Conservation (phyloP, 805 yeast species). For the Teunomyces barrocoloradensis region DNA sequence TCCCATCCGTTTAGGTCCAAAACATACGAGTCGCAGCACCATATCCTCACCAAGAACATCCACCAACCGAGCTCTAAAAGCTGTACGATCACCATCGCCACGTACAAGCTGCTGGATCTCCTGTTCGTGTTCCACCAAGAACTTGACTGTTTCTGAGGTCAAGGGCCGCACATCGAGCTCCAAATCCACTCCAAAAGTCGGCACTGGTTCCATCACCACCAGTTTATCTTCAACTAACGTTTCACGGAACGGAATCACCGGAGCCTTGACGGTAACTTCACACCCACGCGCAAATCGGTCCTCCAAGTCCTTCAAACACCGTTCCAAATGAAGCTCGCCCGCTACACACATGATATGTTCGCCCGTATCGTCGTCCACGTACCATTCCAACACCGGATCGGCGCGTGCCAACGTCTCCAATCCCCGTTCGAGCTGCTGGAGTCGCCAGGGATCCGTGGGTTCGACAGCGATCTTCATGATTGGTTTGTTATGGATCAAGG, state of each 20-base stretch:
- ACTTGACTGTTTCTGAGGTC: conserved; percentile 47
- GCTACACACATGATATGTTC: conserved; percentile 94
- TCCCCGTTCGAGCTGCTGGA: conserved; percentile 75
- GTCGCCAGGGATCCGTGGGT: conserved; percentile 75
- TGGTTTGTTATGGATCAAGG: conserved; percentile 66
- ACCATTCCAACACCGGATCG: conserved; percentile 92
- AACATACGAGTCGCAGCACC: conserved; percentile 46
- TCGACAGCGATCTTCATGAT: conserved; percentile 95
- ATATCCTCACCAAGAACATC: conserved; percentile 20
- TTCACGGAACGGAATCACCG: conserved; percentile 92
- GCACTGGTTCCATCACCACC: conserved; percentile 17
- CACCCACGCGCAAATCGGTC: conserved; percentile 87
- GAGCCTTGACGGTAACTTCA: conserved; percentile 82
- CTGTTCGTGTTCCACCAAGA: conserved; percentile 46
- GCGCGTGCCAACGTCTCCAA: conserved; percentile 76
- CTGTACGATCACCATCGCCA: conserved; percentile 14
- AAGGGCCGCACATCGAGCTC: conserved; percentile 60
- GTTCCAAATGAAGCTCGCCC: conserved; percentile 92
- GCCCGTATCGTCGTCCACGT: conserved; percentile 78
- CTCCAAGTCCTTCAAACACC: conserved; percentile 86
- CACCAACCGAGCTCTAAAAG: conserved; percentile 12
- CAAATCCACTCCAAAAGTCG: conserved; percentile 35
- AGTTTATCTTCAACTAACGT: conserved; percentile 59
- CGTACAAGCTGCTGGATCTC: conserved; percentile 39
- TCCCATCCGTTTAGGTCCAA: conserved; percentile 78